phyloP scores from a whole-genome alignment of 345 rosid species.

The Syzygium oleosum region DNA sequence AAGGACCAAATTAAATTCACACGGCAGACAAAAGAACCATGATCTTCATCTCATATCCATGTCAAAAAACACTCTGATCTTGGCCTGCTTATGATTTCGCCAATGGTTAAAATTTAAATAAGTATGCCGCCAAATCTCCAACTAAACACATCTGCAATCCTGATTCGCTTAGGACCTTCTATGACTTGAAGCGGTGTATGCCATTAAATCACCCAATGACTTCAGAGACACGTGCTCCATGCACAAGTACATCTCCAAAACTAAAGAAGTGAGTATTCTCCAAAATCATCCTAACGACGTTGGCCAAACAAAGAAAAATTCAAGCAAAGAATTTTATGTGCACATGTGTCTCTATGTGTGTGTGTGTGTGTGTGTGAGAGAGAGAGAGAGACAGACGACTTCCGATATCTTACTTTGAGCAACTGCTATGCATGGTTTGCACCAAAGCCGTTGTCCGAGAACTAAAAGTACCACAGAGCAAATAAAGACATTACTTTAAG shows the following conservation, averaged over 20 bases:
- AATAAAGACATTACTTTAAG: not conserved
- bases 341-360: not conserved
- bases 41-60: not conserved
- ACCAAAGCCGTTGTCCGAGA: not conserved
- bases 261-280: not conserved
- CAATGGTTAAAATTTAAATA: not conserved
- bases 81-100: not conserved
- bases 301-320: not conserved
- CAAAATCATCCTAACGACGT: not conserved
- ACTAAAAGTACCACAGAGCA: not conserved
- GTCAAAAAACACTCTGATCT: not conserved
- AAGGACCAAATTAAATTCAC: not conserved
- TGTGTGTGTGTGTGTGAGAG: not conserved
- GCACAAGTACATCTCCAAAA: not conserved
- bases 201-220: not conserved
- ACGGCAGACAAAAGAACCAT: not conserved
- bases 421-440: not conserved
- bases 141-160: not conserved
- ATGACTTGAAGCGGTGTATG: not conserved
- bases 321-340: not conserved
- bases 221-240: not conserved
- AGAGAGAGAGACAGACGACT: not conserved
- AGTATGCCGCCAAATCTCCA: not conserved
- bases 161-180: not conserved
- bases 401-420: not conserved